phyloP scores from a whole-genome alignment of 164 flowering plant species.

The Pachysandra terminalis region DNA sequence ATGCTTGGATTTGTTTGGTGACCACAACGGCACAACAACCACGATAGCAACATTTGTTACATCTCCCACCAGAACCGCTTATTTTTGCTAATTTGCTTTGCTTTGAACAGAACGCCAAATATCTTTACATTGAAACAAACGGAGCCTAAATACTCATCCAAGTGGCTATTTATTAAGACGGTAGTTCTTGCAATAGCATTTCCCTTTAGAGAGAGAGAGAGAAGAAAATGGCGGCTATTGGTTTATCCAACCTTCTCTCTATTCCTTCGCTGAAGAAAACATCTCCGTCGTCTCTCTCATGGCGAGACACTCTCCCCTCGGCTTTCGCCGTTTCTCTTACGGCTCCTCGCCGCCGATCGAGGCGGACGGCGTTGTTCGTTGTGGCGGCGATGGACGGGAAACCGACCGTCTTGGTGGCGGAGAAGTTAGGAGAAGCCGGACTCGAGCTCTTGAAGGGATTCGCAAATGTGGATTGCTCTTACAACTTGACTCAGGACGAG shows the following conservation, averaged over 20 bases:
- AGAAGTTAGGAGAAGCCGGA: slow-evolving; percentile 82
- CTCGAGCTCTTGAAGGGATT: slow-evolving; percentile 53
- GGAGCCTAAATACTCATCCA: too few species aligned
- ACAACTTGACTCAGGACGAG: slow-evolving; percentile 69
- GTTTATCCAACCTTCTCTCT: slow-evolving; percentile 23
- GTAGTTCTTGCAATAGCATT: too few species aligned
- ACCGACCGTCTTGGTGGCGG: slow-evolving; percentile 83
- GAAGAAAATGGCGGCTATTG: slow-evolving; percentile 32
- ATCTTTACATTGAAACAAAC: too few species aligned
- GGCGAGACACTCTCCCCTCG: slow-evolving; percentile 20
- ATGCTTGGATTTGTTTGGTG: too few species aligned
- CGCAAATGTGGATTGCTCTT: slow-evolving; percentile 84
- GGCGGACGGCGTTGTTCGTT: slow-evolving; percentile 15
- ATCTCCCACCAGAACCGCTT: too few species aligned
- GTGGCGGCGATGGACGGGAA: slow-evolving; percentile 43
- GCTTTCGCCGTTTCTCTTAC: slow-evolving; percentile 17
- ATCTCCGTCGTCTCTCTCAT: slow-evolving; percentile 20
- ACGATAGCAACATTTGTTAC: too few species aligned
- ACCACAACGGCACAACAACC: too few species aligned
- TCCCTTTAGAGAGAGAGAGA: background rate
- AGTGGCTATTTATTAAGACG: too few species aligned
- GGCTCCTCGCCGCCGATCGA: slow-evolving; percentile 15
- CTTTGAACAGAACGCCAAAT: too few species aligned
- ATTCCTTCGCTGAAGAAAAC: slow-evolving; percentile 19
- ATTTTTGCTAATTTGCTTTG: too few species aligned